These are phyloP conservation scores for Penicillium mononematosum DNA, from an alignment of 495 filamentous ascomycete genomes.

Conservation along the genomic window DNA sequence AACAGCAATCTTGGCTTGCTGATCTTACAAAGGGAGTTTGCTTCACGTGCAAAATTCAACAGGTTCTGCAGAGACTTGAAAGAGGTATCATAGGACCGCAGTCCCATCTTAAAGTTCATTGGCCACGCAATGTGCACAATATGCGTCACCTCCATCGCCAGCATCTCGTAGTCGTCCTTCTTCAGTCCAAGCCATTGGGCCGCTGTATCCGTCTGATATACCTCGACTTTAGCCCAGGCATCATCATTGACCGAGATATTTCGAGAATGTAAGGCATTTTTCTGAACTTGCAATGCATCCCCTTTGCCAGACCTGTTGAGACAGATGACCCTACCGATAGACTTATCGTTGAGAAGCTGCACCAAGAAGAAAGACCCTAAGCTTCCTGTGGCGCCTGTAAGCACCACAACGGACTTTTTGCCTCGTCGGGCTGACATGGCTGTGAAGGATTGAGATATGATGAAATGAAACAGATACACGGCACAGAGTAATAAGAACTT, in stretches of 20 bases:
- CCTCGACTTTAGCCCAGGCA: not conserved
- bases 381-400: conserved; percentile 51
- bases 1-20: conserved; percentile 31
- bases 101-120: conserved; percentile 46
- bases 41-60: conserved; percentile 37
- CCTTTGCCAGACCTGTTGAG: not conserved
- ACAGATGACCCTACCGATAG: not conserved
- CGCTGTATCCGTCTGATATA: not conserved
- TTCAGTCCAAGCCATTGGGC: conserved; percentile 40
- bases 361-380: conserved; percentile 44
- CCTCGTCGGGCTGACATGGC: not conserved
- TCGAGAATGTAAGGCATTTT: not conserved
- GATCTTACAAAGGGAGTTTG: conserved; percentile 2
- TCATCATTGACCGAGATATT: not conserved
- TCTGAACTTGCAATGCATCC: not conserved
- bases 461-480: no score
- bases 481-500: no score
- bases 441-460: not conserved
- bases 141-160: conserved; percentile 44
- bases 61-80: conserved; percentile 47
- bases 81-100: conserved; percentile 47
- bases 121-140: conserved; percentile 59
- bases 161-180: conserved; percentile 30
- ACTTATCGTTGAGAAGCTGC: conserved; percentile 13
- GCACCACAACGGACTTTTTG: conserved; percentile 27